Evolutionary conservation across 768 basidiomycete genomes (phyloP).

Genomic region (Tephrocybe sp.): DNA sequence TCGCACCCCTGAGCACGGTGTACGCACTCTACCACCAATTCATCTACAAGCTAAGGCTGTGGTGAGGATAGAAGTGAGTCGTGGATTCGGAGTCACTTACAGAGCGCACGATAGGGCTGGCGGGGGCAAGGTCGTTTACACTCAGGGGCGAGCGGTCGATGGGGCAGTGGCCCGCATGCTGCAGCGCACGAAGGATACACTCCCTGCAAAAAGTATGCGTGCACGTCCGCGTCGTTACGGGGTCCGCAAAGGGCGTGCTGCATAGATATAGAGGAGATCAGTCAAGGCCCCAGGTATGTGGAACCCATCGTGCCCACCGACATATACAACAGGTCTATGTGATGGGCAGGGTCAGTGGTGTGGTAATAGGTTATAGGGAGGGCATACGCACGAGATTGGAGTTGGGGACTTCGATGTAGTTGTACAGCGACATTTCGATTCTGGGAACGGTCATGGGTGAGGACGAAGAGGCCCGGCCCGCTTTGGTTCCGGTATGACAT

Average conservation of each 20-base stretch:
- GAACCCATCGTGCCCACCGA: conserved; percentile 40
- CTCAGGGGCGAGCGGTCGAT: conserved; percentile 75
- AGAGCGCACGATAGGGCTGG: conserved; percentile 76
- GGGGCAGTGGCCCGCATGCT: conserved; percentile 73
- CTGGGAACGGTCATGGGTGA: conserved; percentile 1
- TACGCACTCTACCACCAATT: conserved; percentile 74
- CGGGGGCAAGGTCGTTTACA: conserved; percentile 57
- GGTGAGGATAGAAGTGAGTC: background rate
- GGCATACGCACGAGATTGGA: conserved; percentile 59
- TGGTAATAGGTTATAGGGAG: background rate
- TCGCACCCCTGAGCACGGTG: conserved; percentile 59
- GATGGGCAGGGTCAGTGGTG: conserved; percentile 2
- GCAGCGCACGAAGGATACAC: conserved; percentile 73
- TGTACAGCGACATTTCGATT: conserved; percentile 41
- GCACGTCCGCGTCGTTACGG: conserved; percentile 72
- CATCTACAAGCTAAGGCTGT: conserved; percentile 70
- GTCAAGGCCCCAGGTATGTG: background rate
- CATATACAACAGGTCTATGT: conserved; percentile 79
- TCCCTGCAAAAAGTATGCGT: conserved; percentile 86
- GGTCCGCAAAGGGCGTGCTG: conserved; percentile 75
- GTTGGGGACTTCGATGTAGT: conserved; percentile 64
- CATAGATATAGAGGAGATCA: background rate
- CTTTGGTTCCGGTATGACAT: background rate
- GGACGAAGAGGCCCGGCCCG: background rate
- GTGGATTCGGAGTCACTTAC: conserved; percentile 55